Percentiles rank a stretch among this genome's conserved stretches.
Conservation (phyloP, 1,284 basidiomycete genomes). For the Papiliotrema flavescens region DNA sequence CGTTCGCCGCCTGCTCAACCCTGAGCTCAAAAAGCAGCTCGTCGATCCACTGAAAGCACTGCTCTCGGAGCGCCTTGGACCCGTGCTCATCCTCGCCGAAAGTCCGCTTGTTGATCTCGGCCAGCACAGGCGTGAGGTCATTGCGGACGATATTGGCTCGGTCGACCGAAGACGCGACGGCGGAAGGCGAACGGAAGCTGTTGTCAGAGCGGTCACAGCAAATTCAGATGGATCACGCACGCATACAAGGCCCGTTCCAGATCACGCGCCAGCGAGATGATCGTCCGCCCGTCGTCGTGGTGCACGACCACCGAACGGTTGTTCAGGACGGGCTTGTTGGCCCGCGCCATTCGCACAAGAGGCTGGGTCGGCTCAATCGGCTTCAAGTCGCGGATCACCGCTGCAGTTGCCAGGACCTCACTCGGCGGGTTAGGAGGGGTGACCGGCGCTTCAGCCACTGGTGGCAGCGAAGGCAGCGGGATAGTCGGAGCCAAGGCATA, state of each 20-base stretch:
- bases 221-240: conserved; percentile 10
- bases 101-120: conserved; percentile 43
- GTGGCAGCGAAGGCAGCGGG: conserved; percentile 22
- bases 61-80: conserved; percentile 26
- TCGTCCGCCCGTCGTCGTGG: neutral
- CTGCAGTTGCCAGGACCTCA: neutral
- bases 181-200: conserved; percentile 32
- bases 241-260: conserved; percentile 1
- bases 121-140: conserved; percentile 38
- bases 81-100: conserved; percentile 30
- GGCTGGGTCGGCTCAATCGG: conserved; percentile 8
- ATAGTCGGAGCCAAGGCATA: conserved; percentile 19
- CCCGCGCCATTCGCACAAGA: conserved; percentile 18
- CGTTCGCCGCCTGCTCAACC: conserved; percentile 48
- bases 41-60: conserved; percentile 46
- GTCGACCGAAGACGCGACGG: conserved; percentile 29
- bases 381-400: conserved; percentile 6
- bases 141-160: conserved; percentile 42
- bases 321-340: conserved; percentile 31
- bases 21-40: conserved; percentile 44
- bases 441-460: neutral
- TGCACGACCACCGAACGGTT: neutral
- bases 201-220: neutral
- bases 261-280: conserved; percentile 1
- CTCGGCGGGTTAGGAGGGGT: conserved; percentile 1